Conservation (phyloP, 176 grass and related monocot species). For the Carex scoparia region DNA sequence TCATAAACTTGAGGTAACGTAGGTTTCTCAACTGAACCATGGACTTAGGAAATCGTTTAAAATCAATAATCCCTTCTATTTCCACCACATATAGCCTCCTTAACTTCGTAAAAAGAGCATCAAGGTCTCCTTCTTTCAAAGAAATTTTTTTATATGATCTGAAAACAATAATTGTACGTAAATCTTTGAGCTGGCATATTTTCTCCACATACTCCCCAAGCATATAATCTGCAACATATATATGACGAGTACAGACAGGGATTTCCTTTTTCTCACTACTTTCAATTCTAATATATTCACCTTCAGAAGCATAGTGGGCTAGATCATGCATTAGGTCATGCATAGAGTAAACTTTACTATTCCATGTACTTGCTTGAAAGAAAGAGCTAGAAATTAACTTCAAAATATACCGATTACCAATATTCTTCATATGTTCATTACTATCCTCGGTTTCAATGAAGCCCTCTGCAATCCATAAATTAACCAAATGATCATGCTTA, state of each 20-base stretch:
- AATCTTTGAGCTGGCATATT: not conserved
- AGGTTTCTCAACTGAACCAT: conserved; percentile 8
- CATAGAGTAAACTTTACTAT: not conserved
- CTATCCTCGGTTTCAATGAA: conserved; percentile 1
- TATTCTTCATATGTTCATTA: conserved; percentile 18
- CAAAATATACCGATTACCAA: conserved; percentile 38
- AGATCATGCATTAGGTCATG: conserved; percentile 27
- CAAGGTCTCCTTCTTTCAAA: not conserved
- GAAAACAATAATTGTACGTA: conserved; percentile 22
- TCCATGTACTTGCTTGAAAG: not conserved
- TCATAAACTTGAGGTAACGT: not conserved
- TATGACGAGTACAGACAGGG: not conserved
- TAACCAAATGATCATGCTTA: no score
- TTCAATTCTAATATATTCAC: conserved; percentile 17
- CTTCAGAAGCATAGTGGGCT: not conserved
- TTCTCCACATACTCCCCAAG: not conserved
- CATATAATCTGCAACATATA: not conserved
- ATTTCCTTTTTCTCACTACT: not conserved
- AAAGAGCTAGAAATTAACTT: conserved; percentile 33
- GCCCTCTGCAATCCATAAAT: conserved; percentile 26
- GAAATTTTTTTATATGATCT: not conserved
- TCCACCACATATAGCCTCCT: conserved; percentile 19
- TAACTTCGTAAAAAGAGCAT: not conserved
- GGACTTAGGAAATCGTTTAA: not conserved
- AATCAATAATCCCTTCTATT: not conserved